Percentiles rank a stretch among this genome's conserved stretches.
phyloP scores from a whole-genome alignment of 352 stramenopile species.

The Phytopythium chamaehyphon region DNA sequence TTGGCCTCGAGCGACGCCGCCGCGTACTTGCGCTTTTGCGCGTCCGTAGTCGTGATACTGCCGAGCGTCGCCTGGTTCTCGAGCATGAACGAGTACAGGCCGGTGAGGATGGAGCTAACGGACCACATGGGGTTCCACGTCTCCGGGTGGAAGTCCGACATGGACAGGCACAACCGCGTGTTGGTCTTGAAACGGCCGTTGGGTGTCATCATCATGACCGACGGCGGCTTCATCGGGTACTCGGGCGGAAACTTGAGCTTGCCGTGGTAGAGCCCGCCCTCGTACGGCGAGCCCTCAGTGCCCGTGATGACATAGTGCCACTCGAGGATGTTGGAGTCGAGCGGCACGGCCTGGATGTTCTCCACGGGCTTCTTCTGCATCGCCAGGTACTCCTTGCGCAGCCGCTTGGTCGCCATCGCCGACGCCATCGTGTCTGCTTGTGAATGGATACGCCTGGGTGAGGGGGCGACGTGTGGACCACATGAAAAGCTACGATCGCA shows the following conservation, averaged over 20 bases:
- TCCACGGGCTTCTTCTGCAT: constrained; percentile 89
- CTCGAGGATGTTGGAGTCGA: constrained; percentile 94
- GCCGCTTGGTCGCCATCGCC: constrained; percentile 83
- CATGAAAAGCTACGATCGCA: not conserved
- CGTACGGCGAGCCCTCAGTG: constrained; percentile 70
- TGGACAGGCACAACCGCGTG: constrained; percentile 92
- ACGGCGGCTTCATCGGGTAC: constrained; percentile 96
- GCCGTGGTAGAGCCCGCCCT: constrained; percentile 90
- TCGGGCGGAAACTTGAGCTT: constrained; percentile 92
- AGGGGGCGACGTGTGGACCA: not conserved
- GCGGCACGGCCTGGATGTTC: constrained; percentile 87
- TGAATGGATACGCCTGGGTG: too few species aligned
- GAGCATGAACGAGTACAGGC: constrained; percentile 94
- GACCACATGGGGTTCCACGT: constrained; percentile 97
- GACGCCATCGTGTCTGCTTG: constrained; percentile 68
- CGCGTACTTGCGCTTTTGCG: constrained; percentile 83
- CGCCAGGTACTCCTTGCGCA: constrained; percentile 91
- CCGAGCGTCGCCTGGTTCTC: constrained; percentile 85
- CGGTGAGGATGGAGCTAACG: constrained; percentile 94
- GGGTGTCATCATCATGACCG: constrained; percentile 93
- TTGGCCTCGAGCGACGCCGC: constrained; percentile 78
- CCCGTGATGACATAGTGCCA: constrained; percentile 94
- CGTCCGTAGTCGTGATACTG: constrained; percentile 83
- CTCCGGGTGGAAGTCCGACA: constrained; percentile 95
- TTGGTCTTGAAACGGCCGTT: constrained; percentile 95